A percentile compares a stretch with the other conserved stretches of the same genome.
phyloP scores from a whole-genome alignment of 257 asterid genomes.

The Capsicum pubescens region DNA sequence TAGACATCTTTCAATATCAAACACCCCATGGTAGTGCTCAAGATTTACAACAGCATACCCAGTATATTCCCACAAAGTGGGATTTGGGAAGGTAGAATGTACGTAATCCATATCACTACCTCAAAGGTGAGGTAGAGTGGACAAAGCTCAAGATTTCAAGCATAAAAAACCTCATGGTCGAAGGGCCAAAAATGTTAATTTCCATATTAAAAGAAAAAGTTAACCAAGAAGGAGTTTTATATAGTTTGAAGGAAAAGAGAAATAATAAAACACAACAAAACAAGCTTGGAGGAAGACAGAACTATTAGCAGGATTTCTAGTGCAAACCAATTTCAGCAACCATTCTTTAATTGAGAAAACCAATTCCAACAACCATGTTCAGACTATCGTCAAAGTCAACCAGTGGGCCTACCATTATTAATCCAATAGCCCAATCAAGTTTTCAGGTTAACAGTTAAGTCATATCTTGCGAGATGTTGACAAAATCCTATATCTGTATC shows the following conservation, averaged over 20 bases:
- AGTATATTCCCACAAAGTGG: too few relatives aligned
- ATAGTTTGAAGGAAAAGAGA: neutral
- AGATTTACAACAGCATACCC: too few relatives aligned
- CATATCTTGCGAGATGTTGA: neutral
- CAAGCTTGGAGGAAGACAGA: conserved; percentile 4
- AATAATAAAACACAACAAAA: neutral
- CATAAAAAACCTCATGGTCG: neutral
- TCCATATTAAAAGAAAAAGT: neutral
- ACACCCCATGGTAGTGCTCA: too few relatives aligned
- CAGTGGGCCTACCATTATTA: neutral
- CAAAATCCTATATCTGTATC: neutral
- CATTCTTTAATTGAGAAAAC: neutral
- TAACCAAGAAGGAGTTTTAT: conserved; percentile 1
- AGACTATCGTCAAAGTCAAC: neutral
- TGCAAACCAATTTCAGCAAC: conserved; percentile 13
- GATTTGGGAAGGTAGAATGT: too few relatives aligned
- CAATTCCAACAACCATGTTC: conserved; percentile 18
- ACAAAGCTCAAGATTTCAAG: neutral
- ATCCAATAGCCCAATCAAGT: conserved; percentile 9
- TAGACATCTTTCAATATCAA: neutral
- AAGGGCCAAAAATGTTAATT: neutral
- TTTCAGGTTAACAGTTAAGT: neutral
- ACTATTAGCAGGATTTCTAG: conserved; percentile 5
- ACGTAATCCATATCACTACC: too few relatives aligned
- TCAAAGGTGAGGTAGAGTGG: too few relatives aligned